Conservation (phyloP, 257 asterid species). For the Jaltomata sinuosa region DNA sequence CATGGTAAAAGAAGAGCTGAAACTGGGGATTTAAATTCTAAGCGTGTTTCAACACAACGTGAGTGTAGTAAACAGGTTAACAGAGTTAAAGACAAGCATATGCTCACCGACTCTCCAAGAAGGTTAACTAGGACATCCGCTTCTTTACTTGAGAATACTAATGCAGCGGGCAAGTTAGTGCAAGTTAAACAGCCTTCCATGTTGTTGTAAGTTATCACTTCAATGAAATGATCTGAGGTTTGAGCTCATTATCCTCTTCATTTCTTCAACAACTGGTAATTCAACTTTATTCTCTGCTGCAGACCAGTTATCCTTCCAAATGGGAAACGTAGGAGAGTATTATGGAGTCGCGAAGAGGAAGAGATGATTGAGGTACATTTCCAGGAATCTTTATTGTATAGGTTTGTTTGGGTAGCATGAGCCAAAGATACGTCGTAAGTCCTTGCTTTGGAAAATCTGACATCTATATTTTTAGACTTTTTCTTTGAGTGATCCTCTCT, state of each 20-base stretch:
- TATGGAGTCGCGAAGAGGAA: slow-evolving; percentile 59
- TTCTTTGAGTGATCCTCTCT: too few species aligned
- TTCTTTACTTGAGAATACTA: slow-evolving; percentile 11
- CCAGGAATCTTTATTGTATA: background rate
- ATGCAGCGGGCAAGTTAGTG: slow-evolving; percentile 13
- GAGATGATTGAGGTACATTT: slow-evolving; percentile 48
- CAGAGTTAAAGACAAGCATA: slow-evolving; percentile 13
- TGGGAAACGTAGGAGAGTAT: slow-evolving; percentile 33
- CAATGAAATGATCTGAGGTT: background rate
- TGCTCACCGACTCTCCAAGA: slow-evolving; percentile 10
- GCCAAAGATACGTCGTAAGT: background rate
- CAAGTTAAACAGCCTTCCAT: slow-evolving; percentile 9
- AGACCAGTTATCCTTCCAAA: slow-evolving; percentile 18
- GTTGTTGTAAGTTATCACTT: slow-evolving; percentile 25
- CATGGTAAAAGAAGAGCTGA: slow-evolving; percentile 20
- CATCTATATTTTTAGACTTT: background rate
- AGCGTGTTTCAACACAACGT: slow-evolving; percentile 11
- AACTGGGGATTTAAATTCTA: slow-evolving; percentile 11
- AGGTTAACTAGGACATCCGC: slow-evolving; percentile 25
- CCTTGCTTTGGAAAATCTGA: background rate
- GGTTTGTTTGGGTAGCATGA: background rate
- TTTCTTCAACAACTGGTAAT: background rate
- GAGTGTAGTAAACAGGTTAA: slow-evolving; percentile 8
- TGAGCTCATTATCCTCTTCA: background rate
- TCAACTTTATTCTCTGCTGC: slow-evolving; percentile 17